Evolutionary conservation across 176 grass and related monocot genomes (phyloP).

Genomic region (Thalia dealbata): DNA sequence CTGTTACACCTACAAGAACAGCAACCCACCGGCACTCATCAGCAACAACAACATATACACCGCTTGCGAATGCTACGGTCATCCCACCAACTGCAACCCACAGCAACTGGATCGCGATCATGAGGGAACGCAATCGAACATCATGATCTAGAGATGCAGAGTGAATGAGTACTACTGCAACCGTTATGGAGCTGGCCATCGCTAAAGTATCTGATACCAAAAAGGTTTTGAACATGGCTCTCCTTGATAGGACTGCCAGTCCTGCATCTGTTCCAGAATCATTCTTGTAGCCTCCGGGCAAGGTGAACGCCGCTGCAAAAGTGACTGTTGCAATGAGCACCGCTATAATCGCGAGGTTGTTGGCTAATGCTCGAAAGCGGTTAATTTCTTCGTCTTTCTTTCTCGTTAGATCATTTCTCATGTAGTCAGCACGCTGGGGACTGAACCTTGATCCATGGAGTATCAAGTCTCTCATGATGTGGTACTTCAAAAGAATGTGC

Average conservation of each 20-base stretch:
- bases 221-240: neutral
- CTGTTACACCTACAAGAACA: neutral
- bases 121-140: neutral
- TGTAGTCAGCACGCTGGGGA: slow-evolving; percentile 1
- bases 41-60: neutral
- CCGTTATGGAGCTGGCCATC: slow-evolving; percentile 5
- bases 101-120: neutral
- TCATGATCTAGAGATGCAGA: neutral
- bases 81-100: neutral
- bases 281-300: slow-evolving; percentile 1
- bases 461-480: neutral
- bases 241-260: neutral
- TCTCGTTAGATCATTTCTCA: neutral
- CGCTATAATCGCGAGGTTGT: neutral
- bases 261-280: neutral
- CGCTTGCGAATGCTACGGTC: neutral
- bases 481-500: neutral
- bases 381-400: neutral
- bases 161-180: neutral
- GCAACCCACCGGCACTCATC: neutral
- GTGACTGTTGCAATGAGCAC: slow-evolving; percentile 4
- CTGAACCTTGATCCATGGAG: neutral
- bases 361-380: neutral
- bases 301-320: neutral
- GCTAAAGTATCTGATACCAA: slow-evolving; percentile 6